Conservation (phyloP, 257 asterid species). For the Jaltomata sinuosa region DNA sequence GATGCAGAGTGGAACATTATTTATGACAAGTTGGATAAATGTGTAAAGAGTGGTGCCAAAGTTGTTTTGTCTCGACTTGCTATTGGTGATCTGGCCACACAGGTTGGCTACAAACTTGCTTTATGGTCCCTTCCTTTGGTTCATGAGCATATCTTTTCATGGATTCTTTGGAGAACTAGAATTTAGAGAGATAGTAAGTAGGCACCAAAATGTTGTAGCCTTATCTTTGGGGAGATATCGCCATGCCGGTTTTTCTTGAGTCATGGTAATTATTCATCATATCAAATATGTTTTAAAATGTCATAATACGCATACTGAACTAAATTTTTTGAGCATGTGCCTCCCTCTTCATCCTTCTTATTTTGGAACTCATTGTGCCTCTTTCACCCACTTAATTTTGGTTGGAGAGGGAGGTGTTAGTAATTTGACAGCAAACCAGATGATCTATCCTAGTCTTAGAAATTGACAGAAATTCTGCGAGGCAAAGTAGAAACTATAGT, state of each 20-base stretch:
- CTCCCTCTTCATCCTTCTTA: background rate
- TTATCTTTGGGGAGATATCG: background rate
- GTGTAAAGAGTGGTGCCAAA: slow-evolving; percentile 89
- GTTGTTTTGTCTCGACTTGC: slow-evolving; percentile 86
- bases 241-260: background rate
- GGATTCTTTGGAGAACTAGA: background rate
- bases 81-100: slow-evolving; percentile 90
- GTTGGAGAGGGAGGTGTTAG: background rate
- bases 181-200: background rate
- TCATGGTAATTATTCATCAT: background rate
- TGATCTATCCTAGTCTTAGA: background rate
- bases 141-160: background rate
- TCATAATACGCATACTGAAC: background rate
- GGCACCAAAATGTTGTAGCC: background rate
- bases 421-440: background rate
- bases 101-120: slow-evolving; percentile 28
- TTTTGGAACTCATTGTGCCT: background rate
- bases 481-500: background rate
- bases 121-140: background rate
- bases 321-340: background rate
- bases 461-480: background rate
- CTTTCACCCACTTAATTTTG: background rate
- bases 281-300: background rate
- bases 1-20: slow-evolving; percentile 97
- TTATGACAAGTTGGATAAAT: slow-evolving; percentile 83